Conservation (phyloP, 441 rosid genomes). For the Mallotus repandus region DNA sequence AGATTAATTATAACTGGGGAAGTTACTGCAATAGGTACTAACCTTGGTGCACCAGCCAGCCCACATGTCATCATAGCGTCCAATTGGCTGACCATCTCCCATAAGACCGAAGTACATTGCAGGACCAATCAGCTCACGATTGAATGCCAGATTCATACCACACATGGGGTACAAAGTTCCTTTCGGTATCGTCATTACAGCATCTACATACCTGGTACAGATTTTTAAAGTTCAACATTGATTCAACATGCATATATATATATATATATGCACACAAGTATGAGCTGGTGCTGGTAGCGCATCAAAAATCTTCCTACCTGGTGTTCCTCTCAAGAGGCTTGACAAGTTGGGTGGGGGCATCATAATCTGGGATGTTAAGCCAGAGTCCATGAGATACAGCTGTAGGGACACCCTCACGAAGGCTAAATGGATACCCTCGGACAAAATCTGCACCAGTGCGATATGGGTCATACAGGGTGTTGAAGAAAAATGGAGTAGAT, state of each 20-base stretch:
- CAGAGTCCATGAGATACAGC: constrained; percentile 92
- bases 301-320: constrained; percentile 32
- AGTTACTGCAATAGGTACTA: background rate
- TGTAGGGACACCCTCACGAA: constrained; percentile 74
- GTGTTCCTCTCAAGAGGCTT: constrained; percentile 87
- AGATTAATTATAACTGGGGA: background rate
- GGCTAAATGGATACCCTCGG: constrained; percentile 90
- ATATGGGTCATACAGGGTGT: constrained; percentile 87
- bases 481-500: constrained; percentile 75
- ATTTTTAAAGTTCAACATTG: too few species aligned
- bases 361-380: constrained; percentile 97
- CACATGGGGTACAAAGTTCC: constrained; percentile 98
- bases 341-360: constrained; percentile 93
- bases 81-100: constrained; percentile 99
- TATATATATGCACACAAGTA: background rate
- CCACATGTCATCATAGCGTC: constrained; percentile 98
- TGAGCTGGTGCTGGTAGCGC: background rate
- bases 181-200: constrained; percentile 86
- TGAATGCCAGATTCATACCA: constrained; percentile 88
- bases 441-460: constrained; percentile 81
- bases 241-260: background rate
- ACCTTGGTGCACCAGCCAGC: constrained; percentile 98
- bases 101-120: constrained; percentile 97
- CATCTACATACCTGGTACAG: constrained; percentile 69
- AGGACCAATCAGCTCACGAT: constrained; percentile 93